Evolutionary conservation across 2,329 filamentous ascomycete species (phyloP).

Genomic region (Nakataea oryzae): DNA sequence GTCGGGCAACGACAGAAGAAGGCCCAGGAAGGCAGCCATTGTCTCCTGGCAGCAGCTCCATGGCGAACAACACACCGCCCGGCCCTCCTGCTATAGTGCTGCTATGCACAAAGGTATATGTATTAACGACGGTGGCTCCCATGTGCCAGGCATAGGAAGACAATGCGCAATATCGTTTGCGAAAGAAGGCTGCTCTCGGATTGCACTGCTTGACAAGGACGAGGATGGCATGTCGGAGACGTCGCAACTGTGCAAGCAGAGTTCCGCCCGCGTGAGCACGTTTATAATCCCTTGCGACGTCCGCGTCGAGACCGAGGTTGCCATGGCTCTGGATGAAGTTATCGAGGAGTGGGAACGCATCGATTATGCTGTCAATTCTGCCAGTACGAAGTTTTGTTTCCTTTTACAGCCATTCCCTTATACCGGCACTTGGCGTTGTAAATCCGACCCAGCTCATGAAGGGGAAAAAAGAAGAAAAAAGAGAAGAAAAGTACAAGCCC

Average conservation of each 20-base stretch:
- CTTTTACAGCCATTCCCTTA: no score
- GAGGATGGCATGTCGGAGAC: slow-evolving; percentile 21
- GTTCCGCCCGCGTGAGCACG: slow-evolving; percentile 6
- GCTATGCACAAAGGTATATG: no score
- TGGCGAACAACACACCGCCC: no score
- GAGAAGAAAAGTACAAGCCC: no score
- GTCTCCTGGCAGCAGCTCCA: background rate
- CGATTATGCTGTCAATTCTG: slow-evolving; percentile 35
- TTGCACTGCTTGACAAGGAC: slow-evolving; percentile 29
- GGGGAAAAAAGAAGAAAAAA: no score
- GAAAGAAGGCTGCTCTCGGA: slow-evolving; percentile 27
- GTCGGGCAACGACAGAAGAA: no score
- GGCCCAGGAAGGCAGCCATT: background rate
- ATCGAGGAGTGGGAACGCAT: slow-evolving; percentile 25
- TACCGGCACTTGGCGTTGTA: no score
- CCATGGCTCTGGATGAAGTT: slow-evolving; percentile 18
- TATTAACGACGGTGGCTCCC: background rate
- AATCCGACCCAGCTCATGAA: no score
- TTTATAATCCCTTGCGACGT: slow-evolving; percentile 22
- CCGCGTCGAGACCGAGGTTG: slow-evolving; percentile 21
- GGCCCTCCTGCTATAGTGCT: no score
- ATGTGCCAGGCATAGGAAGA: slow-evolving; percentile 27
- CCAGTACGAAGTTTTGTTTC: slow-evolving; percentile 16
- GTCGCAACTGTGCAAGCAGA: slow-evolving; percentile 10
- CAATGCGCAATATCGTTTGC: slow-evolving; percentile 31